Conservation (phyloP, 225 moss, liverwort and hornwort genomes). For the Pseudoscleropodium purum region DNA sequence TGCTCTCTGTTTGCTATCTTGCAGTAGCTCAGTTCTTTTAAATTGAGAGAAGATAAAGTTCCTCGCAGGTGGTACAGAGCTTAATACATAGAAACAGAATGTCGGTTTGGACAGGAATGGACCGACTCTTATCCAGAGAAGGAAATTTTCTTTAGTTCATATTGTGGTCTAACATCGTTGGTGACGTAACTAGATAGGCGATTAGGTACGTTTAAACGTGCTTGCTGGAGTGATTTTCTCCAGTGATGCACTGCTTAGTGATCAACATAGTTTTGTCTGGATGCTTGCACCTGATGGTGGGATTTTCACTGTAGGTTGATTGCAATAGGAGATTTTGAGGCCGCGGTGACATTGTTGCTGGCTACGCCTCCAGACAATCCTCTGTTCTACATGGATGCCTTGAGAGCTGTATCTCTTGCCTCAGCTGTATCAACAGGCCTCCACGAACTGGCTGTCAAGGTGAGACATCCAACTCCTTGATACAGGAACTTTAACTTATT, state of each 20-base stretch:
- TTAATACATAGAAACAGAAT: neutral
- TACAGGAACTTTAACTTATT: neutral
- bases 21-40: neutral
- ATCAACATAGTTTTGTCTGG: neutral
- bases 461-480: slow-evolving; percentile 4
- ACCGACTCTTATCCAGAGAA: neutral
- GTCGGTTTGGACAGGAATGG: neutral
- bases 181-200: neutral
- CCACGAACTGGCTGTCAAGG: slow-evolving; percentile 96
- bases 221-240: neutral
- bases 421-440: slow-evolving; percentile 95
- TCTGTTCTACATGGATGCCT: slow-evolving; percentile 93
- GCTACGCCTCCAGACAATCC: slow-evolving; percentile 85
- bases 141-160: neutral
- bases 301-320: slow-evolving; percentile 56
- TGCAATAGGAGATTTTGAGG: slow-evolving; percentile 87
- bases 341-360: slow-evolving; percentile 89
- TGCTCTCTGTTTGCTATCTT: neutral
- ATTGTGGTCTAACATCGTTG: neutral
- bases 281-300: neutral
- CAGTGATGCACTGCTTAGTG: neutral
- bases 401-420: slow-evolving; percentile 92
- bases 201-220: neutral
- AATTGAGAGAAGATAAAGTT: neutral
- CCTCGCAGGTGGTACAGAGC: neutral